A percentile compares a stretch with the other conserved stretches of the same genome.
Conservation (phyloP, 2,329 filamentous ascomycete genomes). For the Zasmidium angulare region DNA sequence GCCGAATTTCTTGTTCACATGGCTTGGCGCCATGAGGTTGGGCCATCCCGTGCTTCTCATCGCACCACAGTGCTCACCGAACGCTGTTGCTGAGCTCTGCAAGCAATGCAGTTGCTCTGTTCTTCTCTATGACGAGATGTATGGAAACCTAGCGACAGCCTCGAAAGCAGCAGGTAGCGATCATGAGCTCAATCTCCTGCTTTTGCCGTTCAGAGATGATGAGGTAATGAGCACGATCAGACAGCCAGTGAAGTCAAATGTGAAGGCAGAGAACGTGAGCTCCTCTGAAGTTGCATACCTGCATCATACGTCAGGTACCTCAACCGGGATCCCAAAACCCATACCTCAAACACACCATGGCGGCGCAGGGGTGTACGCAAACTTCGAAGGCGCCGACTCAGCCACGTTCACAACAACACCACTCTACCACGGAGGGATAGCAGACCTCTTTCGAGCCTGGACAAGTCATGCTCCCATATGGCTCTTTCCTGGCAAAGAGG, state of each 20-base stretch:
- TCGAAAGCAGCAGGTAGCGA: constrained; percentile 14
- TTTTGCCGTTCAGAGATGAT: constrained; percentile 10
- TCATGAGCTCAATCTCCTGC: constrained; percentile 10
- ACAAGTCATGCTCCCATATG: constrained; percentile 60
- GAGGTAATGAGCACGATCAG: neutral
- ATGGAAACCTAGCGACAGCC: constrained; percentile 35
- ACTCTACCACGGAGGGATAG: constrained; percentile 64
- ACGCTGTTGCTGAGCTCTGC: constrained; percentile 56
- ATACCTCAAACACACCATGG: constrained; percentile 60
- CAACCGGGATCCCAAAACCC: constrained; percentile 62
- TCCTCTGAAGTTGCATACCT: constrained; percentile 54
- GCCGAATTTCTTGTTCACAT: constrained; percentile 58
- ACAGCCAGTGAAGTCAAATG: neutral
- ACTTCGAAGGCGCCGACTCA: constrained; percentile 39
- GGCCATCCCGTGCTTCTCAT: constrained; percentile 58
- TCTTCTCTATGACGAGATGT: constrained; percentile 50
- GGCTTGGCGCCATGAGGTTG: constrained; percentile 59
- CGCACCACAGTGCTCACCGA: constrained; percentile 50
- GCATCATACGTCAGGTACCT: constrained; percentile 66
- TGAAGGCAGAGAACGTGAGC: constrained; percentile 14
- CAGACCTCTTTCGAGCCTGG: constrained; percentile 64
- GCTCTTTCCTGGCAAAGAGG: constrained; percentile 59
- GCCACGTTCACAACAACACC: constrained; percentile 66
- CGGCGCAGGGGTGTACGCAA: constrained; percentile 56
- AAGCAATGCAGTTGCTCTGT: constrained; percentile 42